phyloP scores from a whole-genome alignment of 208 protist genomes.

The Leishmania major region DNA sequence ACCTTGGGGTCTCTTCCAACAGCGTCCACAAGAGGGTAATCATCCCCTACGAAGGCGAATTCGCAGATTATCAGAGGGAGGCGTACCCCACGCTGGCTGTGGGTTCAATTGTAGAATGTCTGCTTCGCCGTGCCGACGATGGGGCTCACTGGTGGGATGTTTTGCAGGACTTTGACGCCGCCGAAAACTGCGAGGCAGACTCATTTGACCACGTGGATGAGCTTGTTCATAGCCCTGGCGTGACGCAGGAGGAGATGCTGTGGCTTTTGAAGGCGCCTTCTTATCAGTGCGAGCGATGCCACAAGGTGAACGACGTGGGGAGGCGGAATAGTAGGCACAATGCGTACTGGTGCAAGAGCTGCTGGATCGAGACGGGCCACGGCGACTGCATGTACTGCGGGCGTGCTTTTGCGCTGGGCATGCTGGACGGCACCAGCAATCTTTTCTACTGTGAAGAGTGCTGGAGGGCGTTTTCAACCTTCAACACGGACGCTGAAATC shows the following conservation, averaged over 20 bases:
- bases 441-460: slow-evolving; percentile 87
- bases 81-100: slow-evolving; percentile 46
- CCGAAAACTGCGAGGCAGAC: slow-evolving; percentile 26
- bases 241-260: slow-evolving; percentile 73
- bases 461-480: slow-evolving; percentile 70
- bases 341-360: slow-evolving; percentile 81
- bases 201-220: slow-evolving; percentile 59
- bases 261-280: slow-evolving; percentile 66
- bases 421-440: slow-evolving; percentile 57
- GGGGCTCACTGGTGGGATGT: slow-evolving; percentile 90
- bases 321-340: slow-evolving; percentile 51
- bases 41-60: slow-evolving; percentile 70
- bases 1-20: slow-evolving; percentile 37
- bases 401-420: slow-evolving; percentile 55
- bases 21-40: slow-evolving; percentile 35
- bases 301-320: slow-evolving; percentile 78
- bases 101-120: slow-evolving; percentile 64
- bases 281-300: slow-evolving; percentile 77
- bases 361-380: slow-evolving; percentile 85
- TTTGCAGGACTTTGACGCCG: slow-evolving; percentile 42
- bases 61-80: slow-evolving; percentile 58
- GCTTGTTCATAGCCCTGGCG: slow-evolving; percentile 67
- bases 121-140: slow-evolving; percentile 65
- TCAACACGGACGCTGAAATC: slow-evolving; percentile 65
- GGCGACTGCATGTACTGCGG: slow-evolving; percentile 86